Evolutionary conservation across 1,139 yeast genomes (phyloP), one percentile per base, ranked within the genome.

Genomic region (Diutina mesorugosa): DNA sequence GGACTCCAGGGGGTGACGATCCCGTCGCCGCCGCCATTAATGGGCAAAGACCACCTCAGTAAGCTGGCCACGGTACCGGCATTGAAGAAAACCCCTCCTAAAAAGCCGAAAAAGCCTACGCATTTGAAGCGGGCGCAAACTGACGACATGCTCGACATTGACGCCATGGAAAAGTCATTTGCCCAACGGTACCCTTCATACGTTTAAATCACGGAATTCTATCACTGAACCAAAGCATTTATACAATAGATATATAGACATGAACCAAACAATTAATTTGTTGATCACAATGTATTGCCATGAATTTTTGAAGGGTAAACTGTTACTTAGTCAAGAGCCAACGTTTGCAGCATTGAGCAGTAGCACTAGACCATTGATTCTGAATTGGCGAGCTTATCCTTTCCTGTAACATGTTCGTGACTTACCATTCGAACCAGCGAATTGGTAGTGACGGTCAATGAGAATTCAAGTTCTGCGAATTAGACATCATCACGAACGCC

Each of bases 21-120:
- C 26, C 48, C 30, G 30, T 9, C 30, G n/a, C 21, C 48, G 30
- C n/a, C n/a, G n/a, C 21, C n/a, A 30, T 18, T 21, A 7, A 30
- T 21, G 28, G 28, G 28, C n/a, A 7, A 6, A 6, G 21, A 18
- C 48, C n/a, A 16, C 2, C 21, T 47, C 32, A n/a, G 18, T 28
- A 54, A 54, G 51, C 45, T 50, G 32, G 32, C 47, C 30, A 54
- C 48, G 10, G 47, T 53, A 26, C 58, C 57, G 6, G 54, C 38
- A 28, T 51, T 55, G 60, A 76, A 76, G 61, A 73, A 73, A n/a
- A 48, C 18, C 45, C 80, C 84, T 4, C 87, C 87, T 10, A 85
- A 87, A 14, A 80, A 79, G 60, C 87, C 87, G 2, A 74, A 72
- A 60, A 84, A 84, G 61, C 90, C 90, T 1, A 65, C 65, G 4